These are phyloP conservation scores for Botrytis hyacinthi DNA, from an alignment of 2,329 filamentous ascomycete genomes.

Conservation along the genomic window DNA sequence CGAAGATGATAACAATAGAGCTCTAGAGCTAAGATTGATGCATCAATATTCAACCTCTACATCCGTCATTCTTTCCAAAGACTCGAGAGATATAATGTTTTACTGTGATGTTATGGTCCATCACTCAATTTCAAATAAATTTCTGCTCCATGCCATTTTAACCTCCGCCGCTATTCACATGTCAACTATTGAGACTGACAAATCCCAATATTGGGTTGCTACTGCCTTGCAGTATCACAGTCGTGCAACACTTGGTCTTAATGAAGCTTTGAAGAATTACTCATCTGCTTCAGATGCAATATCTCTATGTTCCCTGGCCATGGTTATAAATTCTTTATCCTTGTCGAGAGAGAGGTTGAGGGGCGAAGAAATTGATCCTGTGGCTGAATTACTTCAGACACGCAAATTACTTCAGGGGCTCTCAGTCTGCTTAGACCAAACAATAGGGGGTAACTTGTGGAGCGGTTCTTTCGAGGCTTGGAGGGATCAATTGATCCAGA, in stretches of 20 bases:
- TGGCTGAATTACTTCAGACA: not conserved
- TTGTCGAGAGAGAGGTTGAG: not conserved
- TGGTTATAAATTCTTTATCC: not conserved
- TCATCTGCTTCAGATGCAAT: not conserved
- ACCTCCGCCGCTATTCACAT: slow-evolving; percentile 1
- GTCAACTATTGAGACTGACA: not conserved
- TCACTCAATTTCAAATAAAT: not conserved
- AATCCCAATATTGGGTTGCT: not conserved
- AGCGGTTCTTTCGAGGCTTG: not conserved
- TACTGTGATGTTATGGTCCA: not conserved
- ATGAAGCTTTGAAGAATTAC: not conserved
- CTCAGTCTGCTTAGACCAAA: not conserved
- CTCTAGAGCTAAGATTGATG: not conserved
- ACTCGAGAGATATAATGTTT: not conserved
- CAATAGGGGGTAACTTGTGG: not conserved
- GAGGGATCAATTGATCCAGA: not conserved
- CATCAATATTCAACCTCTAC: slow-evolving; percentile 8
- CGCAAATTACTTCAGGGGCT: not conserved
- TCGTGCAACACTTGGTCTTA: not conserved
- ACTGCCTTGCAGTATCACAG: slow-evolving; percentile 1
- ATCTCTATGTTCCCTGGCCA: not conserved
- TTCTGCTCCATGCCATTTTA: not conserved
- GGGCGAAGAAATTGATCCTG: not conserved
- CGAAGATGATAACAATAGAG: not conserved
- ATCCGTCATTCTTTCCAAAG: not conserved